Conservation (phyloP, 306 rosid species). For the Pterocarpus santalinus region DNA sequence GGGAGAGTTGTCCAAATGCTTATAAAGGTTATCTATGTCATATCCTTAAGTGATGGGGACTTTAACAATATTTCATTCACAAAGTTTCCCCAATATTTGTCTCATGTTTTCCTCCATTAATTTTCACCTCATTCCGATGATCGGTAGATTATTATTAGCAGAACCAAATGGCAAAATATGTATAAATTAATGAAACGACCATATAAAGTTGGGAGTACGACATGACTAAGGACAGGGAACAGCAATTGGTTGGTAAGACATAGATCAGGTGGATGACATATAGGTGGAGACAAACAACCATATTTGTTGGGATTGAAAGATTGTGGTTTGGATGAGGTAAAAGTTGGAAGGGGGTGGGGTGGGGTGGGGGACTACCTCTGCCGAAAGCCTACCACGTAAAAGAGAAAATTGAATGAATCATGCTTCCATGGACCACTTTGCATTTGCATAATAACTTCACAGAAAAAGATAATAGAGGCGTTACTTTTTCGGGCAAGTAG, state of each 20-base stretch:
- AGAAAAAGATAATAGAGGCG: not conserved
- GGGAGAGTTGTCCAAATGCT: no score
- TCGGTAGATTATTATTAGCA: not conserved
- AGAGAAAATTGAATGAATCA: not conserved
- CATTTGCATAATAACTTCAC: not conserved
- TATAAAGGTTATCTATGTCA: no score
- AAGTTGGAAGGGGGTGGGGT: not conserved
- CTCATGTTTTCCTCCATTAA: not conserved
- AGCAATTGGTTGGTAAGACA: not conserved
- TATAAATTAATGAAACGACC: not conserved
- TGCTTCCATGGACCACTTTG: slow-evolving; percentile 19
- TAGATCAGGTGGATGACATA: not conserved
- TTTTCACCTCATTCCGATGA: slow-evolving; percentile 5
- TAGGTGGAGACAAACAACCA: not conserved
- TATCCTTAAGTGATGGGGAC: no score
- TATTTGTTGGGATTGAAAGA: not conserved
- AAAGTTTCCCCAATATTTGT: not conserved
- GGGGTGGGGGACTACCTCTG: not conserved
- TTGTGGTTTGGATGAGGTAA: not conserved
- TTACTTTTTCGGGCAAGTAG: slow-evolving; percentile 5
- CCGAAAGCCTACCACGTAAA: not conserved
- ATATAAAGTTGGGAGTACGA: not conserved
- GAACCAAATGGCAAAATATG: not conserved
- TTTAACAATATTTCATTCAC: not conserved
- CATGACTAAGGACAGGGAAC: not conserved